These are phyloP conservation scores for Claviceps quebecensis DNA, from an alignment of 2,329 filamentous ascomycete species.

Conservation along the genomic window DNA sequence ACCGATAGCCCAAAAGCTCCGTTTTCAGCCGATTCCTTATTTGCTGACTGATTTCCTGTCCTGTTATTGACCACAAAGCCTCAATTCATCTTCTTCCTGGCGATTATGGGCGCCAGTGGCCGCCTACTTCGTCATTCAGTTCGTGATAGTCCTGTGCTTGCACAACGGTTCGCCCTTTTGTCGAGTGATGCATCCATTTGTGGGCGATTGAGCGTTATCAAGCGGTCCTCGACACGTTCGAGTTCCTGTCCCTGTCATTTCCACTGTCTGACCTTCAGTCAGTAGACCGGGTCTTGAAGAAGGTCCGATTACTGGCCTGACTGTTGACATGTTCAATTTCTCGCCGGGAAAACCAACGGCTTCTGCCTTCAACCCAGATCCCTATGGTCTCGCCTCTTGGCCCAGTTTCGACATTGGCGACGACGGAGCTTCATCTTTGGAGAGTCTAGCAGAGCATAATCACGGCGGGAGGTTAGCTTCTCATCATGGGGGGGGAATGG, in stretches of 20 bases:
- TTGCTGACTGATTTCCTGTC: conserved; percentile 8
- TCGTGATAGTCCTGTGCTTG: conserved; percentile 18
- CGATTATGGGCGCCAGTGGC: conserved; percentile 24
- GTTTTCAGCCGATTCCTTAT: background rate
- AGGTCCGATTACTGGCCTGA: conserved; percentile 18
- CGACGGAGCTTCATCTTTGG: conserved; percentile 11
- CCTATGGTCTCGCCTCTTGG: conserved; percentile 19
- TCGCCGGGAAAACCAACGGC: conserved; percentile 17
- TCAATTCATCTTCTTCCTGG: conserved; percentile 16
- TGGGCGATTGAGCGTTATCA: conserved; percentile 21
- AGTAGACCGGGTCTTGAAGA: conserved; percentile 17
- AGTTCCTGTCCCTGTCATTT: conserved; percentile 23
- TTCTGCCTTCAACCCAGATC: conserved; percentile 15
- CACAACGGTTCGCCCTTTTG: conserved; percentile 18
- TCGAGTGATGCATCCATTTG: conserved; percentile 24
- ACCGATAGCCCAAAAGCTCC: conserved; percentile 7
- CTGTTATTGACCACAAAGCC: conserved; percentile 5
- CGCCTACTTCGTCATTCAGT: conserved; percentile 16
- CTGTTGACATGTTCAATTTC: conserved; percentile 25
- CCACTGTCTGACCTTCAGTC: conserved; percentile 21
- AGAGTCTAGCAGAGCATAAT: conserved; percentile 10
- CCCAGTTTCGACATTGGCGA: conserved; percentile 17
- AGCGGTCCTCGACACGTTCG: conserved; percentile 25
- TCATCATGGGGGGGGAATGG: conserved; percentile 19
- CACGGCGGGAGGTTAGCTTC: conserved; percentile 16